These are phyloP conservation scores for Citropsis articulata DNA, from an alignment of 345 rosid species.

Conservation along the genomic window DNA sequence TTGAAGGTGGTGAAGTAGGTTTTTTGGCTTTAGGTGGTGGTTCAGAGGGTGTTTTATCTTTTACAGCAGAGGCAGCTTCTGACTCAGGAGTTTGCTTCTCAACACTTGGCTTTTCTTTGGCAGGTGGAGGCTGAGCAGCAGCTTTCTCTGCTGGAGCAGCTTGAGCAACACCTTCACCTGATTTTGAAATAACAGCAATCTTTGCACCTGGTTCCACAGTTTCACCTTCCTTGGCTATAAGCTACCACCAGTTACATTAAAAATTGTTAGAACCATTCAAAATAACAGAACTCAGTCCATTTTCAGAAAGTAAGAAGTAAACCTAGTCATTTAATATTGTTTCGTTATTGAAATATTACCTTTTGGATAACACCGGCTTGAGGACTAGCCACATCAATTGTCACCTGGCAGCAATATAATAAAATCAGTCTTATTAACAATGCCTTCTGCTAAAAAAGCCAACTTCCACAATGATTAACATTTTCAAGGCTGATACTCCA, in stretches of 20 bases:
- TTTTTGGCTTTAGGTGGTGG: slow-evolving; percentile 45
- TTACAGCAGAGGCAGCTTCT: slow-evolving; percentile 48
- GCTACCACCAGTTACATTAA: slow-evolving; percentile 37
- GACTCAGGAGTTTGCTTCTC: slow-evolving; percentile 47
- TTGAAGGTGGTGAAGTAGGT: slow-evolving; percentile 56
- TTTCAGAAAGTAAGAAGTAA: not conserved
- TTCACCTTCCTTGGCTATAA: slow-evolving; percentile 90
- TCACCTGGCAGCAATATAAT: slow-evolving; percentile 21
- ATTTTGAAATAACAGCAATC: slow-evolving; percentile 80
- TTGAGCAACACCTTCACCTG: slow-evolving; percentile 76
- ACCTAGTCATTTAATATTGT: not conserved
- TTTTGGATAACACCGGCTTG: slow-evolving; percentile 25
- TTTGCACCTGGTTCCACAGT: slow-evolving; percentile 92
- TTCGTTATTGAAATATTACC: slow-evolving; percentile 11
- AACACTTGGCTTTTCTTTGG: slow-evolving; percentile 31
- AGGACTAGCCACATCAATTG: slow-evolving; percentile 30
- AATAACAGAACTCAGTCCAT: not conserved
- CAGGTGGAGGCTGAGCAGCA: slow-evolving; percentile 29
- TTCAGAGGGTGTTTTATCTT: slow-evolving; percentile 44
- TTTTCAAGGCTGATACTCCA: not conserved
- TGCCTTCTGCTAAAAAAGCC: not conserved
- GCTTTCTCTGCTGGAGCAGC: slow-evolving; percentile 44
- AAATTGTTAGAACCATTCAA: not conserved
- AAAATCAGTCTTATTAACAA: slow-evolving; percentile 4
- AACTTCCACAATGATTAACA: not conserved